A percentile compares a stretch with the other conserved stretches of the same genome.
Conservation (phyloP, 2,329 filamentous ascomycete species). For the Domatiomyces globalis region DNA sequence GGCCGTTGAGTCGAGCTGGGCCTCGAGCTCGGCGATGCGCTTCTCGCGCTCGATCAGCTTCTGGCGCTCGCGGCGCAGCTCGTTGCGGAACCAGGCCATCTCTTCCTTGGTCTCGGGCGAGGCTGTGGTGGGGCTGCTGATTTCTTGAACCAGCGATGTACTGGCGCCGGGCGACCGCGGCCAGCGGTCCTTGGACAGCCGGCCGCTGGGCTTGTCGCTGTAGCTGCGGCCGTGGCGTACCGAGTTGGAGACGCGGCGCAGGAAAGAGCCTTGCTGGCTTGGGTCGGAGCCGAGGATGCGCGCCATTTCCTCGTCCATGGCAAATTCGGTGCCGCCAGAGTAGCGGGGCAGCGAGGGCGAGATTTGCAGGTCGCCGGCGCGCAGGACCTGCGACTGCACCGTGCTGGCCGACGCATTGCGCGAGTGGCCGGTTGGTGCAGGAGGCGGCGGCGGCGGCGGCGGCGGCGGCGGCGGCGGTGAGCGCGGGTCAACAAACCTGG, state of each 20-base stretch:
- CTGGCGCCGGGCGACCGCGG: conserved; percentile 49
- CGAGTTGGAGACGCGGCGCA: conserved; percentile 81
- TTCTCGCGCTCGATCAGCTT: conserved; percentile 76
- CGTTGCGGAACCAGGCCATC: conserved; percentile 49
- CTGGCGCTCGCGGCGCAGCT: conserved; percentile 70
- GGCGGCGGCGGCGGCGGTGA: conserved; percentile 41
- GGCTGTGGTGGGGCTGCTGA: conserved; percentile 57
- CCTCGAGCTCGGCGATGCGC: conserved; percentile 64
- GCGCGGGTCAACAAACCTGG: conserved; percentile 46
- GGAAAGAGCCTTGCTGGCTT: conserved; percentile 55
- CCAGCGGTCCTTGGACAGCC: conserved; percentile 50
- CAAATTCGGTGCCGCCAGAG: conserved; percentile 73
- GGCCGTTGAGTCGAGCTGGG: conserved; percentile 42
- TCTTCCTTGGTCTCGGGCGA: conserved; percentile 47
- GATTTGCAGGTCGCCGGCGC: conserved; percentile 32
- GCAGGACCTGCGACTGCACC: conserved; percentile 24
- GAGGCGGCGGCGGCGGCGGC: conserved; percentile 36
- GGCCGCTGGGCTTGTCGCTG: conserved; percentile 49
- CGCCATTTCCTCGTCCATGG: conserved; percentile 89
- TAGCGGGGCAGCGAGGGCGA: conserved; percentile 58
- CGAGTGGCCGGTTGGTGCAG: conserved; percentile 28
- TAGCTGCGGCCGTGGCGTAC: conserved; percentile 84
- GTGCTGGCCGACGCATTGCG: conserved; percentile 39
- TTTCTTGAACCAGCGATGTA: conserved; percentile 38
- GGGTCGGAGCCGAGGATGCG: conserved; percentile 64